These are phyloP conservation scores for Boletus sensibilis DNA, from an alignment of 768 basidiomycete genomes.

Conservation along the genomic window DNA sequence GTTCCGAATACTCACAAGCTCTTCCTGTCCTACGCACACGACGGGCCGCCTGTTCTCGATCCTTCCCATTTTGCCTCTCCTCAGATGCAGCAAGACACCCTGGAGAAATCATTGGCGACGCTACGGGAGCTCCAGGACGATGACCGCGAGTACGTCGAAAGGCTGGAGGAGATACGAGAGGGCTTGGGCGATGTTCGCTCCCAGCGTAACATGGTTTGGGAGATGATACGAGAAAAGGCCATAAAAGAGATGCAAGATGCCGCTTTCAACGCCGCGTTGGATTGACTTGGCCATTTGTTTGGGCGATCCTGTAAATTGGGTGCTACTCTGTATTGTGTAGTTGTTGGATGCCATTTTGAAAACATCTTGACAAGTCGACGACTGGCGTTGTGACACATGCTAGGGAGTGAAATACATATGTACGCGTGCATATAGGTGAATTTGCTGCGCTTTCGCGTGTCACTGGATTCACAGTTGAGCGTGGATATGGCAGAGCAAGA, in stretches of 20 bases:
- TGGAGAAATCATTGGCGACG: conserved; percentile 73
- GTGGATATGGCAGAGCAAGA: neutral
- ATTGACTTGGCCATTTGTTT: conserved; percentile 15
- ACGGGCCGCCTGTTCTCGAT: conserved; percentile 48
- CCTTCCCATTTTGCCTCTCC: conserved; percentile 63
- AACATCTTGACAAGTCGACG: neutral
- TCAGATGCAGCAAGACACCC: conserved; percentile 62
- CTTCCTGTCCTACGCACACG: conserved; percentile 56
- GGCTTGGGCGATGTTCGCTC: conserved; percentile 70
- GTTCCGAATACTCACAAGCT: conserved; percentile 64
- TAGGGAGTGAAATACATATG: neutral
- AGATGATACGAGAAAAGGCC: conserved; percentile 69
- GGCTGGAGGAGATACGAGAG: conserved; percentile 81
- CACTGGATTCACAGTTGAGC: neutral
- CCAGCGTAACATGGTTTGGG: conserved; percentile 75
- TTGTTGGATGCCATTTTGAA: neutral
- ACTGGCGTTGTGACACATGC: neutral
- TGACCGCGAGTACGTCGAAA: conserved; percentile 81
- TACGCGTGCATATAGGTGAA: neutral
- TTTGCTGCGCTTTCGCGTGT: neutral
- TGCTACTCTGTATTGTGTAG: conserved; percentile 2
- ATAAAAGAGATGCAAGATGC: conserved; percentile 72
- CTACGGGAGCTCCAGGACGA: conserved; percentile 84
- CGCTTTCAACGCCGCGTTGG: conserved; percentile 40
- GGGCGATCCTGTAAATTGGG: neutral